Evolutionary conservation across 2,329 filamentous ascomycete species (phyloP), one percentile per base, ranked within the genome.

Genomic region (Aspergillus versicolor): DNA sequence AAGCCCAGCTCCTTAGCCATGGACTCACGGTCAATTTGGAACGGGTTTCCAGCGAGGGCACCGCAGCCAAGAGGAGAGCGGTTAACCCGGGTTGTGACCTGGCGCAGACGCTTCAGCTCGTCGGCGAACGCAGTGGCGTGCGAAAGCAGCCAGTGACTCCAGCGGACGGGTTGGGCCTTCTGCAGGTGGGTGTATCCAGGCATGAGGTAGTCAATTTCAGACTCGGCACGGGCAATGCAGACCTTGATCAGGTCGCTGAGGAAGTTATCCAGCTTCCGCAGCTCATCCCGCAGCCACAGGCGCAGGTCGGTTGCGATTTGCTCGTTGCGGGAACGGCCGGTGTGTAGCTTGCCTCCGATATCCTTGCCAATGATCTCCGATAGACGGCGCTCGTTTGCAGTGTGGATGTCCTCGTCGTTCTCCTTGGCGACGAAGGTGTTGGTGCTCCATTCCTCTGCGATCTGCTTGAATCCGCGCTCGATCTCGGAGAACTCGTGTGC

Each of bases 241-340:
- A 92, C 88, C 67, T 84, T 80, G 41, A 96, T 78, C 64, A 96
- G 83, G 54, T 84, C 82, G 43, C 85, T 79, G 4, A 96, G 81
- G 65, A 87, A 85, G 37, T 66, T 73, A 65, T 95, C 90, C 51
- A 96, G 84, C 62, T 81, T 80, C 56, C 82, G 82, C 57, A 96
- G 79, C 77, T 89, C 83, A 62, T 92, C 87, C 43, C 91, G 83
- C 61, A 96, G 77, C 91, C 91, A 97, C 73, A 96, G 80, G 60
- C 91, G 87, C 89, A 96, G 93, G 68, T 96, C 91, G 21, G 88
- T 92, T 47, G 88, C 91, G 56, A 96, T 86, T 77, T 96, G 92
- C 76, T 97, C 92, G 70, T 96, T 96, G 65, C 92, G 84, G 73
- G 88, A 92, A 52, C 92, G 88, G 43, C 88, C 88, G 3, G 92